These are phyloP conservation scores for Kingdonia uniflora DNA, from an alignment of 164 flowering plant species.

Conservation along the genomic window DNA sequence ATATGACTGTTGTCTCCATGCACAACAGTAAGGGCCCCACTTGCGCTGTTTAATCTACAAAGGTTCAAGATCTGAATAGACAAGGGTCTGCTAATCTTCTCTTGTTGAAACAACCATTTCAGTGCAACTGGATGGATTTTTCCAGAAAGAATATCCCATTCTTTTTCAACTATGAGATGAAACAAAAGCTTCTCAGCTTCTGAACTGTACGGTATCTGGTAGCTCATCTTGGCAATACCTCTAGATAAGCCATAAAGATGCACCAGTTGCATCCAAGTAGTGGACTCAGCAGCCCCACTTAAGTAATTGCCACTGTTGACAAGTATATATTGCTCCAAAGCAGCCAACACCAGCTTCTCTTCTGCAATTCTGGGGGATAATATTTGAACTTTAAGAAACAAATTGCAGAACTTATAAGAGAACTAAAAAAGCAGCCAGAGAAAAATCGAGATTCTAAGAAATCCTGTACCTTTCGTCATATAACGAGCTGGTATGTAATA, in stretches of 20 bases:
- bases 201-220: constrained; percentile 53
- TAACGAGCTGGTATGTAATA: constrained; percentile 52
- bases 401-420: neutral
- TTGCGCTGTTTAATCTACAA: constrained; percentile 27
- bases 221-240: constrained; percentile 31
- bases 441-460: neutral
- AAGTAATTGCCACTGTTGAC: constrained; percentile 36
- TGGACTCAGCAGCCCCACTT: constrained; percentile 20
- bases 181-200: constrained; percentile 80
- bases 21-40: constrained; percentile 9
- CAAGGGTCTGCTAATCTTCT: constrained; percentile 40
- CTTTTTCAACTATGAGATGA: constrained; percentile 38
- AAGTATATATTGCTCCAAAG: constrained; percentile 81
- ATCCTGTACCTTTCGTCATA: constrained; percentile 57
- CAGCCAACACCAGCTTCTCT: constrained; percentile 66
- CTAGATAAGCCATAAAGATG: constrained; percentile 68
- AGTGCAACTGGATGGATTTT: constrained; percentile 45
- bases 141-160: constrained; percentile 57
- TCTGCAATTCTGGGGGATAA: constrained; percentile 62
- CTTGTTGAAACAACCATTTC: constrained; percentile 90
- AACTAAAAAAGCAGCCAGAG: neutral
- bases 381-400: neutral
- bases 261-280: constrained; percentile 27
- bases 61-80: constrained; percentile 53
- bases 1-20: constrained; percentile 18